Conservation (phyloP, 805 yeast species). For the Hagleromyces aurorensis region DNA sequence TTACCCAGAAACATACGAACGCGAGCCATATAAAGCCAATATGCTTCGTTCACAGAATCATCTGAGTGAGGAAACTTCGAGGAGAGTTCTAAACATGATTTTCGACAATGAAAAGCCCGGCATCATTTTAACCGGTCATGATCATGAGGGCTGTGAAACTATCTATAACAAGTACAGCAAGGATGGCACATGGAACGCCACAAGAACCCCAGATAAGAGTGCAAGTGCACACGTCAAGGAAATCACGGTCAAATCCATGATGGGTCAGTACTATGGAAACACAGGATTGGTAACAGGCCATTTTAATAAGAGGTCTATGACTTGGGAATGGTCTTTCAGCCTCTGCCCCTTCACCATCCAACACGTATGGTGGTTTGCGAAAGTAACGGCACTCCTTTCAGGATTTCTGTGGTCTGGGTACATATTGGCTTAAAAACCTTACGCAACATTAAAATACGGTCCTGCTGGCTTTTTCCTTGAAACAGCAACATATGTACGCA, state of each 20-base stretch:
- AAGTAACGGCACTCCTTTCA: slow-evolving; percentile 41
- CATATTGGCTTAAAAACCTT: too few species aligned
- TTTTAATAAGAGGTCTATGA: slow-evolving; percentile 35
- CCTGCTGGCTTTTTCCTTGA: too few species aligned
- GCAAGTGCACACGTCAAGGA: slow-evolving; percentile 46
- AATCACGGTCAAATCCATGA: slow-evolving; percentile 82
- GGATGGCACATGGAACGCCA: slow-evolving; percentile 51
- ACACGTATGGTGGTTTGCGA: slow-evolving; percentile 94
- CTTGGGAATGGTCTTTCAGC: slow-evolving; percentile 62
- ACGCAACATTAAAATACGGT: too few species aligned
- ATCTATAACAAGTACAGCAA: slow-evolving; percentile 43
- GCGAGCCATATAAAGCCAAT: slow-evolving; percentile 62
- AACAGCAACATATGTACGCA: too few species aligned
- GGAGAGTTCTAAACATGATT: slow-evolving; percentile 59
- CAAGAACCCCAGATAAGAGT: slow-evolving; percentile 32
- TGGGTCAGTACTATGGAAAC: slow-evolving; percentile 94
- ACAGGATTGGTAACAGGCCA: slow-evolving; percentile 78
- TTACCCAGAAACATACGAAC: slow-evolving; percentile 45
- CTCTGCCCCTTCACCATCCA: slow-evolving; percentile 80
- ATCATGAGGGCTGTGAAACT: slow-evolving; percentile 87
- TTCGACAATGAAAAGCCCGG: slow-evolving; percentile 67
- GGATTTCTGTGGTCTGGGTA: slow-evolving; percentile 33
- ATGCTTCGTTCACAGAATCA: slow-evolving; percentile 81
- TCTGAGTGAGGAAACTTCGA: slow-evolving; percentile 56
- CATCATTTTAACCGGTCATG: slow-evolving; percentile 86